phyloP scores from a whole-genome alignment of 2,329 filamentous ascomycete genomes.

The Paraphoma chrysanthemicola region DNA sequence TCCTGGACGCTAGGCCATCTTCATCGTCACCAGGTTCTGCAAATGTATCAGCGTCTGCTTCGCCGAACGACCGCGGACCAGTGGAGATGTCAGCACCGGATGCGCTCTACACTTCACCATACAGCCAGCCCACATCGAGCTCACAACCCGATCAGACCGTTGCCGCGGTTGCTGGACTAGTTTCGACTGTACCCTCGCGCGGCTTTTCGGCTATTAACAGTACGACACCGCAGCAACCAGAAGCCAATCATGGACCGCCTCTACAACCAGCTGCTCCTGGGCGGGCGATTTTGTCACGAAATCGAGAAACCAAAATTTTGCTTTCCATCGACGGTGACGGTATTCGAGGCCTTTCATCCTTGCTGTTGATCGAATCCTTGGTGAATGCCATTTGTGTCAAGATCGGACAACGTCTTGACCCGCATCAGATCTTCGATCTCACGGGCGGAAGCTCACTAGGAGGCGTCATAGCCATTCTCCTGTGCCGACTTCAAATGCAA shows the following conservation, averaged over 20 bases:
- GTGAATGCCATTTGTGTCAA: slow-evolving; percentile 40
- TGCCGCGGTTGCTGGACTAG: not conserved
- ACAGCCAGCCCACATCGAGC: not conserved
- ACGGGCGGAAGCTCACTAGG: slow-evolving; percentile 38
- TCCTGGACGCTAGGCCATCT: not conserved
- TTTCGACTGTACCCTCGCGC: not conserved
- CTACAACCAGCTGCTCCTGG: slow-evolving; percentile 7
- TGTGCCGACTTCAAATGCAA: slow-evolving; percentile 40
- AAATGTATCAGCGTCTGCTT: not conserved
- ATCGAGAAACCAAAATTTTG: slow-evolving; percentile 38
- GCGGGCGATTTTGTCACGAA: slow-evolving; percentile 16
- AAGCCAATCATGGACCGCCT: not conserved
- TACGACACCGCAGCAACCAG: not conserved
- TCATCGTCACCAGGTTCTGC: not conserved
- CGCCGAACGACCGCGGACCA: not conserved
- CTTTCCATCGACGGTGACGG: slow-evolving; percentile 43
- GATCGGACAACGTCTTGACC: slow-evolving; percentile 29
- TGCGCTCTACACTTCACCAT: not conserved
- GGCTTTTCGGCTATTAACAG: not conserved
- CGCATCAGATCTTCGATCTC: slow-evolving; percentile 41
- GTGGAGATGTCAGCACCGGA: not conserved
- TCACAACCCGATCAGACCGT: not conserved
- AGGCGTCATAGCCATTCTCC: slow-evolving; percentile 37
- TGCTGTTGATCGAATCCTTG: slow-evolving; percentile 38
- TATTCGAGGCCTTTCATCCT: slow-evolving; percentile 37